phyloP scores from a whole-genome alignment of 1,284 basidiomycete species.

The Kwoniella shivajii region DNA sequence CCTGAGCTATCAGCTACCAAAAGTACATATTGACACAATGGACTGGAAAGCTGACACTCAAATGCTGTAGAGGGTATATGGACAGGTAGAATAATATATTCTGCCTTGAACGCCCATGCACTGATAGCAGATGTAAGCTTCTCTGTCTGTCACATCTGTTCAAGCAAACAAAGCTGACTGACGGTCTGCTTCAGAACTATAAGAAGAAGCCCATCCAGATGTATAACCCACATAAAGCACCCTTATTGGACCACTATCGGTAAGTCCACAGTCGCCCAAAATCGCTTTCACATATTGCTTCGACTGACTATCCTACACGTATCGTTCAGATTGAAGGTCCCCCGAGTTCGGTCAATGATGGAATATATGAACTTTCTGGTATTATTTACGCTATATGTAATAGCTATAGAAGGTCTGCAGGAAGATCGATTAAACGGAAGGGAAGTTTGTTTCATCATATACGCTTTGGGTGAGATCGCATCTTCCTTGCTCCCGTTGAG shows the following conservation, averaged over 20 bases:
- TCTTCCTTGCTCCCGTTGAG: neutral
- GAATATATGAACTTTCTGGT: constrained; percentile 83
- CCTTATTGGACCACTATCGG: constrained; percentile 90
- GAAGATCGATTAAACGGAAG: constrained; percentile 63
- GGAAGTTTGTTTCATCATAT: constrained; percentile 77
- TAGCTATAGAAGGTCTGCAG: constrained; percentile 76
- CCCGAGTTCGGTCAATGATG: constrained; percentile 81
- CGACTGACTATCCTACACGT: constrained; percentile 8
- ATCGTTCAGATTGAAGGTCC: constrained; percentile 94
- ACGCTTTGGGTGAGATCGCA: constrained; percentile 68
- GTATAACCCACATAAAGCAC: constrained; percentile 90
- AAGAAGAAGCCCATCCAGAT: constrained; percentile 89
- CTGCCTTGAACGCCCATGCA: constrained; percentile 79
- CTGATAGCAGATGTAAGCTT: constrained; percentile 78
- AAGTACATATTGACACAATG: neutral
- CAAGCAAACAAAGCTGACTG: neutral
- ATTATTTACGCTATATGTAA: constrained; percentile 78
- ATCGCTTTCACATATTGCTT: neutral
- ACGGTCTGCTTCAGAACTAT: constrained; percentile 68
- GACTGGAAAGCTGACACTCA: neutral
- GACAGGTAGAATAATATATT: constrained; percentile 81
- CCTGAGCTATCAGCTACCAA: neutral
- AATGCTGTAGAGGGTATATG: constrained; percentile 56
- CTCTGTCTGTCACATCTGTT: neutral
- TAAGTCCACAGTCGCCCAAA: constrained; percentile 43